phyloP scores from a whole-genome alignment of 805 yeast genomes.

The Wickerhamiella galacta region DNA sequence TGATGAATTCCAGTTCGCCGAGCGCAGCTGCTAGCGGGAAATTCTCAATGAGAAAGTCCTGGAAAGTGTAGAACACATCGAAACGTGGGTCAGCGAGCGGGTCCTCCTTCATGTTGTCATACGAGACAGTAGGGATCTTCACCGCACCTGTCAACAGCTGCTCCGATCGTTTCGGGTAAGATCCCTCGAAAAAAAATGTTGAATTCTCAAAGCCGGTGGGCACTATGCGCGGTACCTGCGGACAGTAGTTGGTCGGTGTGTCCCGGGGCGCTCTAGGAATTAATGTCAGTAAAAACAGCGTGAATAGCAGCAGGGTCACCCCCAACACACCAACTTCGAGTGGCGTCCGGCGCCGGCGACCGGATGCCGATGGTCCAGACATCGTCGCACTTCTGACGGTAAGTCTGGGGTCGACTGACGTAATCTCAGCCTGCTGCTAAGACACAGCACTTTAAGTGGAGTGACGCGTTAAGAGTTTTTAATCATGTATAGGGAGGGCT shows the following conservation, averaged over 20 bases:
- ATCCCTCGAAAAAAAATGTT: constrained; percentile 7
- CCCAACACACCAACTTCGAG: constrained; percentile 14
- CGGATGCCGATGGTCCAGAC: no score
- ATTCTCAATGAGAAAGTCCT: constrained; percentile 30
- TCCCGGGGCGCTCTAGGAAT: constrained; percentile 11
- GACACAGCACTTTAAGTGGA: no score
- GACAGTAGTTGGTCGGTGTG: constrained; percentile 14
- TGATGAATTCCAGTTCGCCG: constrained; percentile 36
- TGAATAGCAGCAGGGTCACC: constrained; percentile 8
- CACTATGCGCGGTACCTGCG: constrained; percentile 7
- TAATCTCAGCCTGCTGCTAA: no score
- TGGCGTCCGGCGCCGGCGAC: constrained; percentile 12
- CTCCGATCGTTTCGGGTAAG: constrained; percentile 9
- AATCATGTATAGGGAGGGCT: no score
- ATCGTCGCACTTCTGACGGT: no score
- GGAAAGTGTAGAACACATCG: constrained; percentile 30
- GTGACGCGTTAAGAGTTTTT: no score
- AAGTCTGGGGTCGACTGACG: no score
- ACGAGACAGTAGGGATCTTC: constrained; percentile 48
- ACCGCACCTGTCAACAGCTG: constrained; percentile 32
- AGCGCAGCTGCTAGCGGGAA: constrained; percentile 35
- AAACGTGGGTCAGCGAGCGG: constrained; percentile 37
- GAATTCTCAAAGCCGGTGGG: constrained; percentile 5
- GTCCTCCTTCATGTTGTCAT: constrained; percentile 31
- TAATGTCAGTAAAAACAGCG: constrained; percentile 9